Percentiles rank a stretch among this genome's conserved stretches.
phyloP scores from a whole-genome alignment of 2,329 filamentous ascomycete species.

The Fusarium graminum region DNA sequence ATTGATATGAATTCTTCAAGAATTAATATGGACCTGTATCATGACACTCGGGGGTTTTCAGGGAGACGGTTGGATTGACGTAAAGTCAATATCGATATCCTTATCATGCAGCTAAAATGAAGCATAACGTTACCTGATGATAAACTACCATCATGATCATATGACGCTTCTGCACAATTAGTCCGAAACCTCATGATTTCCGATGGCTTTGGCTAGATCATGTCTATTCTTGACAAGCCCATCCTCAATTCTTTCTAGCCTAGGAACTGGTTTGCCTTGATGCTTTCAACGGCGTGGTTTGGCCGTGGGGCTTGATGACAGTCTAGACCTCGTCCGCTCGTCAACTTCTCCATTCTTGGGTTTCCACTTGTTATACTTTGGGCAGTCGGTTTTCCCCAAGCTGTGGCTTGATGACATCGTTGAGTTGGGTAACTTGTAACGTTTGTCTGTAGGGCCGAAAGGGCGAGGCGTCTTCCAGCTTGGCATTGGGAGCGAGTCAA shows the following conservation, averaged over 20 bases:
- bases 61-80: not conserved
- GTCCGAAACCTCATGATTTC: slow-evolving; percentile 15
- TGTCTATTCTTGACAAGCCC: slow-evolving; percentile 24
- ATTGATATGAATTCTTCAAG: slow-evolving; percentile 8
- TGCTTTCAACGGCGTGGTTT: slow-evolving; percentile 25
- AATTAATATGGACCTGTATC: slow-evolving; percentile 1
- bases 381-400: slow-evolving; percentile 15
- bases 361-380: slow-evolving; percentile 34
- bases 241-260: slow-evolving; percentile 10
- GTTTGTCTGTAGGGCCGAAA: not conserved
- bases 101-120: slow-evolving; percentile 20
- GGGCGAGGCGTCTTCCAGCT: not conserved
- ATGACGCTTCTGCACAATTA: slow-evolving; percentile 4
- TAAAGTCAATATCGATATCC: slow-evolving; percentile 1
- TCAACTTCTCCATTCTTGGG: slow-evolving; percentile 21
- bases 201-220: slow-evolving; percentile 14
- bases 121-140: slow-evolving; percentile 21
- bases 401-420: slow-evolving; percentile 26
- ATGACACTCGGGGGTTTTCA: not conserved
- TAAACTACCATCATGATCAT: slow-evolving; percentile 15
- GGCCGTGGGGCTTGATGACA: slow-evolving; percentile 10
- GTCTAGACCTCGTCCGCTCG: slow-evolving; percentile 16
- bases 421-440: not conserved
- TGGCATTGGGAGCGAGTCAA: not conserved
- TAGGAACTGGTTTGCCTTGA: slow-evolving; percentile 8